Evolutionary conservation across 108 stramenopile species (phyloP).

Genomic region (Ochromonas danica): DNA sequence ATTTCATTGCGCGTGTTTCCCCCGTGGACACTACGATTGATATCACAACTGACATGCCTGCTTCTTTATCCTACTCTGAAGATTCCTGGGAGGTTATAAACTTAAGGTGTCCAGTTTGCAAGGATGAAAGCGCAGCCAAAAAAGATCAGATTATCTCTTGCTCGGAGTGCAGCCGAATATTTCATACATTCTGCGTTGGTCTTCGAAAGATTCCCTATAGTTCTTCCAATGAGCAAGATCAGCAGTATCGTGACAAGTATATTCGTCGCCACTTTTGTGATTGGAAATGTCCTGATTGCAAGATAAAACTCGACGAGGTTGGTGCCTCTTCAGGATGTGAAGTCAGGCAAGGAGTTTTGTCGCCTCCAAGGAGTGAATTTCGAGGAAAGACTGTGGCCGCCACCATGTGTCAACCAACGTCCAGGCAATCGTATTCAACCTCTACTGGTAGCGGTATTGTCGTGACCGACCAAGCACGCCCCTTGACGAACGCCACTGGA

Average conservation of each 20-base stretch:
- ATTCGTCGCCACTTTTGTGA: neutral
- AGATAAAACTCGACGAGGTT: neutral
- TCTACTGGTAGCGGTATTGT: neutral
- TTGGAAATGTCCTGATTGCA: slow-evolving; percentile 23
- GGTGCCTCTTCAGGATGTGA: neutral
- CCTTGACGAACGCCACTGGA: neutral
- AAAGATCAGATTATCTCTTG: slow-evolving; percentile 11
- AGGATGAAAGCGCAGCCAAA: neutral
- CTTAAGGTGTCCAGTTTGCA: neutral
- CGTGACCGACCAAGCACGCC: neutral
- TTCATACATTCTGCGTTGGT: slow-evolving; percentile 11
- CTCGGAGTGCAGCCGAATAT: neutral
- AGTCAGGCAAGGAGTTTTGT: neutral
- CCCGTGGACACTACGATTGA: too few species aligned
- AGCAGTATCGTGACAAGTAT: neutral
- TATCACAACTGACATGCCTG: too few species aligned
- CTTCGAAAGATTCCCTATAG: slow-evolving; percentile 11
- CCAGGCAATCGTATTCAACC: neutral
- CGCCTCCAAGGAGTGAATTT: neutral
- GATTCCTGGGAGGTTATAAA: neutral
- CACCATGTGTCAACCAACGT: neutral
- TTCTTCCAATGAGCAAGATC: neutral
- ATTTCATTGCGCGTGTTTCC: neutral
- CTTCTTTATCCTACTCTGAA: neutral
- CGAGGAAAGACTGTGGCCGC: neutral